A percentile compares a stretch with the other conserved stretches of the same genome.
Conservation (phyloP, 495 filamentous ascomycete species). For the Xylaria nigripes region DNA sequence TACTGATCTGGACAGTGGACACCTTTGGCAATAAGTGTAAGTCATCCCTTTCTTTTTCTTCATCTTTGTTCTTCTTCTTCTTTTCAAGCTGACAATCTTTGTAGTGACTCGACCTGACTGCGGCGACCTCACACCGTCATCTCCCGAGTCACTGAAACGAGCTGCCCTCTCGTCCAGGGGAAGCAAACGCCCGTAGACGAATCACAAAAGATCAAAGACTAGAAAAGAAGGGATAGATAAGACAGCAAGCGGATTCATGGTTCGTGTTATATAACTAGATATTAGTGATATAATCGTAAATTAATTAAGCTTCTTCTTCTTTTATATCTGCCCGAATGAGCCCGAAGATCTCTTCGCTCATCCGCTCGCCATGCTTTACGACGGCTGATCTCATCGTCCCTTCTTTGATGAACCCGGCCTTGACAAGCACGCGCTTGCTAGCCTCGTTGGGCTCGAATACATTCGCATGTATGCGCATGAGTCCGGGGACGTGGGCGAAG, state of each 20-base stretch:
- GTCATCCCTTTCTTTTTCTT: background rate
- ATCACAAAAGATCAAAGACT: too few species aligned
- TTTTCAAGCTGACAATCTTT: background rate
- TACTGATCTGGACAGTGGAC: constrained; percentile 43
- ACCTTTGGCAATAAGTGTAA: constrained; percentile 31
- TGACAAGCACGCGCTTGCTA: constrained; percentile 28
- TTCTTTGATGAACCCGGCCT: constrained; percentile 32
- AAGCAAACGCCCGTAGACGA: too few species aligned
- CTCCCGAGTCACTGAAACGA: too few species aligned
- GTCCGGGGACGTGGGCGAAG: constrained; percentile 23
- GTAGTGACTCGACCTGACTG: constrained; percentile 34
- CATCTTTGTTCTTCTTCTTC: background rate
- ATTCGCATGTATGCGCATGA: constrained; percentile 28
- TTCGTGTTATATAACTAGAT: too few species aligned
- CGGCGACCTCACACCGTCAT: constrained; percentile 17
- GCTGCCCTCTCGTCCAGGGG: too few species aligned
- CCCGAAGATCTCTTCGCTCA: constrained; percentile 24
- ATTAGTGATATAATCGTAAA: too few species aligned
- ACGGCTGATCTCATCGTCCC: constrained; percentile 29
- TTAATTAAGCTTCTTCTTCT: background rate
- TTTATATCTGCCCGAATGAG: constrained; percentile 31
- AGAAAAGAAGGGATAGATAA: too few species aligned
- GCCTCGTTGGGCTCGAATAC: constrained; percentile 26
- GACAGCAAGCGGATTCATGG: too few species aligned
- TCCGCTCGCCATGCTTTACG: constrained; percentile 26